Evolutionary conservation across 768 basidiomycete species (phyloP).

Genomic region (Leccinellum rugosiceps): DNA sequence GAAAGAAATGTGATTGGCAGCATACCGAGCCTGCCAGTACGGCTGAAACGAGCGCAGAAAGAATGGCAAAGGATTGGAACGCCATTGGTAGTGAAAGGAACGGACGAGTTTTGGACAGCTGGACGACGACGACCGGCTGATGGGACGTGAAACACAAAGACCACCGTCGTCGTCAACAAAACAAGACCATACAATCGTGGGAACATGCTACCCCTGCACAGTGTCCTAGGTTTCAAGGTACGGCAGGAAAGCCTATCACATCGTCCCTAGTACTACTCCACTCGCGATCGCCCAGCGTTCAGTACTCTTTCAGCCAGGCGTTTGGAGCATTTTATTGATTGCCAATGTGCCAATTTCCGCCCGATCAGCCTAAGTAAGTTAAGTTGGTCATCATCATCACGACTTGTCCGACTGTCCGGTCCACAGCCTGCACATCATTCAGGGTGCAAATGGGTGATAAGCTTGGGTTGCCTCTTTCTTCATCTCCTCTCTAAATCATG

Average conservation of each 20-base stretch:
- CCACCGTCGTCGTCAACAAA: conserved; percentile 3
- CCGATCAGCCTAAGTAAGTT: too few species aligned
- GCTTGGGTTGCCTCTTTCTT: neutral
- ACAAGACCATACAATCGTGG: conserved; percentile 9
- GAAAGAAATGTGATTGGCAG: neutral
- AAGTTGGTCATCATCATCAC: neutral
- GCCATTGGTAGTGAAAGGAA: conserved; percentile 34
- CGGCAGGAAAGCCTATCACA: conserved; percentile 6
- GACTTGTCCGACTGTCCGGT: too few species aligned
- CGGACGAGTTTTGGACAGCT: conserved; percentile 15
- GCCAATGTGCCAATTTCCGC: conserved; percentile 8
- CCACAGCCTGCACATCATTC: neutral
- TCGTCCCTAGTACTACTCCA: too few species aligned
- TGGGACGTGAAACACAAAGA: neutral
- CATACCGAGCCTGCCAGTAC: conserved; percentile 52
- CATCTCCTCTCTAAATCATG: neutral
- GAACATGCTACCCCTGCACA: neutral
- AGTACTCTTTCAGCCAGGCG: too few species aligned
- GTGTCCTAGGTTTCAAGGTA: neutral
- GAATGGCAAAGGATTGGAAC: conserved; percentile 52
- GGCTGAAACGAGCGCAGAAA: conserved; percentile 49
- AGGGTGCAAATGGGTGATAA: neutral
- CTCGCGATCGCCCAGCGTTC: too few species aligned
- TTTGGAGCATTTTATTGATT: neutral
- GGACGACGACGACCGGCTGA: neutral